phyloP scores from a whole-genome alignment of 495 filamentous ascomycete genomes.

The Cercophora sp. region DNA sequence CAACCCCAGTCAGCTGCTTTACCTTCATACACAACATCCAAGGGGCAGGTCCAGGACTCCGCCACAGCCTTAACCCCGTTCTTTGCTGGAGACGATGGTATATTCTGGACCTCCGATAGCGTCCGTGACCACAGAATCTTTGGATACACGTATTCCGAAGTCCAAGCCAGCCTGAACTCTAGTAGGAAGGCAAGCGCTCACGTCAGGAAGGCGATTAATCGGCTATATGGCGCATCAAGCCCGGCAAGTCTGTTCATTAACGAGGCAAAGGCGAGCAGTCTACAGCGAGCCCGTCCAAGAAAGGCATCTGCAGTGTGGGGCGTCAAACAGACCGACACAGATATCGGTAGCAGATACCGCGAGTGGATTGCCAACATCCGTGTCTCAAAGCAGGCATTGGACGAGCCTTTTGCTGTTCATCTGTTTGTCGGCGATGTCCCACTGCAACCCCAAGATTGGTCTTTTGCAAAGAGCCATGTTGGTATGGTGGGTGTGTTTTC shows the following conservation, averaged over 20 bases:
- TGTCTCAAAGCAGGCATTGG: conserved; percentile 53
- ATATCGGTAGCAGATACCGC: conserved; percentile 31
- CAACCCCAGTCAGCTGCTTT: conserved; percentile 41
- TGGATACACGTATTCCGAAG: conserved; percentile 60
- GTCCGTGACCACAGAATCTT: conserved; percentile 44
- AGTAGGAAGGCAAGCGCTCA: conserved; percentile 28
- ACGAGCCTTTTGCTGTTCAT: conserved; percentile 53
- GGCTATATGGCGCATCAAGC: conserved; percentile 48
- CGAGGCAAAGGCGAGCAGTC: conserved; percentile 7
- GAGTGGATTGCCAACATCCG: conserved; percentile 62
- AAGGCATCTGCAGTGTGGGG: not conserved
- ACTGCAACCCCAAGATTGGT: conserved; percentile 39
- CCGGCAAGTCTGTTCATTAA: conserved; percentile 31
- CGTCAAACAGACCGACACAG: not conserved
- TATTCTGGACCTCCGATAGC: conserved; percentile 49
- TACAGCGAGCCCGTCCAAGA: not conserved
- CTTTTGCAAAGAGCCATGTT: conserved; percentile 41
- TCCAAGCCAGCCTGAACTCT: conserved; percentile 20
- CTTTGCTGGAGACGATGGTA: conserved; percentile 34
- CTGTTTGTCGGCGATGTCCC: conserved; percentile 55
- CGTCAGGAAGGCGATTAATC: conserved; percentile 48
- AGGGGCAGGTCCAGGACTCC: conserved; percentile 37
- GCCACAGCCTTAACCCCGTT: conserved; percentile 46
- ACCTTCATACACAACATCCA: conserved; percentile 49
- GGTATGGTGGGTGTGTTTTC: conserved; percentile 55